These are phyloP conservation scores for Leccinellum rugosiceps DNA, from an alignment of 768 basidiomycete species.

Conservation along the genomic window DNA sequence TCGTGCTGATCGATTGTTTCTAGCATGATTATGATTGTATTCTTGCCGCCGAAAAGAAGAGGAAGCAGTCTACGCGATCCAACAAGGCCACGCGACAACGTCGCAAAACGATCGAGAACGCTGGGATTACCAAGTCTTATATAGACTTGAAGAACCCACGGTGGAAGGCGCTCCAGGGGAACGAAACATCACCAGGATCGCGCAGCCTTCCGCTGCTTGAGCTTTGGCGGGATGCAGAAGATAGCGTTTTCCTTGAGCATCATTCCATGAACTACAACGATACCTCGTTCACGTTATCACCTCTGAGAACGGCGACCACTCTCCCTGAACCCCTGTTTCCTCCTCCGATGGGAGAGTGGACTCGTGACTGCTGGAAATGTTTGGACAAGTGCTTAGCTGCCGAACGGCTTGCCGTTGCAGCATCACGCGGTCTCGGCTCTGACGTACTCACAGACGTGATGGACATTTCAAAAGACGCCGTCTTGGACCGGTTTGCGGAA, in stretches of 20 bases:
- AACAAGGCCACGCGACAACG: constrained; percentile 36
- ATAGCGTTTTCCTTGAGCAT: constrained; percentile 28
- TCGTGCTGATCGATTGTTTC: background rate
- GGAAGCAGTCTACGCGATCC: constrained; percentile 27
- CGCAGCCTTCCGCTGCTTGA: constrained; percentile 32
- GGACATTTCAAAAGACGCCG: constrained; percentile 49
- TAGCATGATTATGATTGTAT: constrained; percentile 88
- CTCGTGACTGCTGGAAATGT: constrained; percentile 74
- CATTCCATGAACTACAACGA: constrained; percentile 17
- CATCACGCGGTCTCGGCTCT: constrained; percentile 22
- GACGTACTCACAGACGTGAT: constrained; percentile 50
- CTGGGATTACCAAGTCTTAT: constrained; percentile 30
- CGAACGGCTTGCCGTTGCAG: constrained; percentile 52
- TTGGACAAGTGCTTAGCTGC: constrained; percentile 79
- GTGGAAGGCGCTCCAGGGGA: constrained; percentile 9
- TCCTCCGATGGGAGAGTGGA: constrained; percentile 45
- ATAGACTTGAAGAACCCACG: constrained; percentile 6
- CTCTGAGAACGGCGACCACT: constrained; percentile 6
- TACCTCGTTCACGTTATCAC: constrained; percentile 16
- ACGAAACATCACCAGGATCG: constrained; percentile 27
- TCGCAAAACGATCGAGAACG: constrained; percentile 34
- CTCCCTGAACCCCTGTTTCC: background rate
- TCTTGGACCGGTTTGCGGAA: constrained; percentile 57
- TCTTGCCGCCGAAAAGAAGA: constrained; percentile 31
- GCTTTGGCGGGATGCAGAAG: constrained; percentile 29